A percentile compares a stretch with the other conserved stretches of the same genome.
phyloP scores from a whole-genome alignment of 2,329 filamentous ascomycete genomes.

The Talaromyces amestolkiae region DNA sequence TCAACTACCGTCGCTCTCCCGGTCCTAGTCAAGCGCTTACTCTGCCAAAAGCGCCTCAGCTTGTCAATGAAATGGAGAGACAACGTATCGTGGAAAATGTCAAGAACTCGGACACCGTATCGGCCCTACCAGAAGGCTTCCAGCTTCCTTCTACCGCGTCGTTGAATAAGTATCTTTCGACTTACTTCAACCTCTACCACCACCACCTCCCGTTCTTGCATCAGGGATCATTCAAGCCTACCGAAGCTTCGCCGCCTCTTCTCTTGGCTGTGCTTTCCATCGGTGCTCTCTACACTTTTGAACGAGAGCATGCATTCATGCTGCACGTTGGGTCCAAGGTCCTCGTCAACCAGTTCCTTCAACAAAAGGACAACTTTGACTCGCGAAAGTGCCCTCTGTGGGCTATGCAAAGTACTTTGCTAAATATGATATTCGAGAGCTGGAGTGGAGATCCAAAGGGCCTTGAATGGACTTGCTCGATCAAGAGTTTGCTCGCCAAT shows the following conservation, averaged over 20 bases:
- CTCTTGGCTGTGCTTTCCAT: conserved; percentile 90
- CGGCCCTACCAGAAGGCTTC: conserved; percentile 82
- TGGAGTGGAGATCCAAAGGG: conserved; percentile 99
- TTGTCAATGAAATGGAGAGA: conserved; percentile 80
- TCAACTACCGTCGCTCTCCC: conserved; percentile 68
- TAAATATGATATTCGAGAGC: conserved; percentile 99
- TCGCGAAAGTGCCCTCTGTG: conserved; percentile 95
- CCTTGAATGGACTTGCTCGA: conserved; percentile 97
- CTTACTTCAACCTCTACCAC: conserved; percentile 96
- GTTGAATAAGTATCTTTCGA: conserved; percentile 87
- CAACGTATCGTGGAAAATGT: conserved; percentile 84
- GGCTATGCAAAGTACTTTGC: conserved; percentile 94
- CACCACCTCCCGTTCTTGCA: conserved; percentile 96
- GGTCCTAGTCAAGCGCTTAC: conserved; percentile 64
- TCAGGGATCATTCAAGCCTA: conserved; percentile 82
- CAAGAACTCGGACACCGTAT: conserved; percentile 73
- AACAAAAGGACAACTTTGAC: conserved; percentile 98
- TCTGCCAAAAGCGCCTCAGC: conserved; percentile 71
- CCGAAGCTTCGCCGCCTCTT: conserved; percentile 74
- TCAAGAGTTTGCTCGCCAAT: conserved; percentile 95
- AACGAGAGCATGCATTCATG: conserved; percentile 95
- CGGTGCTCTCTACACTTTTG: conserved; percentile 92
- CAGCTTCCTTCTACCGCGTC: conserved; percentile 76
- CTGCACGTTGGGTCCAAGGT: conserved; percentile 97
- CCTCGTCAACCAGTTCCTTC: conserved; percentile 91